Evolutionary conservation across 2,329 filamentous ascomycete species (phyloP).

Genomic region (Xylogone sp.): DNA sequence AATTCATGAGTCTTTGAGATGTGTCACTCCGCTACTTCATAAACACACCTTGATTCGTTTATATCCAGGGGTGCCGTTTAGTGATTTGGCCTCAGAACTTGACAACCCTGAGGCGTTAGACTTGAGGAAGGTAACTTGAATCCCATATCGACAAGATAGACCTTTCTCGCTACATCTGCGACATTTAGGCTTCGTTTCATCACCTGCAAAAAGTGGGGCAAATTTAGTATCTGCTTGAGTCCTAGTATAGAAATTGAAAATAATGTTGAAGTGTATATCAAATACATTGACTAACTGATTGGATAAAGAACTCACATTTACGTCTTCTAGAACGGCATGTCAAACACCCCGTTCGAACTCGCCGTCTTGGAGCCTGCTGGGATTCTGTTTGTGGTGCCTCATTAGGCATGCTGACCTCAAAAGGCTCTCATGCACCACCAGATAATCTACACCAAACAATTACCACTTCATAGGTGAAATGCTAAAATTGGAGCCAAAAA

Average conservation of each 20-base stretch:
- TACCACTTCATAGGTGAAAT: neutral
- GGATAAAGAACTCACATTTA: constrained; percentile 37
- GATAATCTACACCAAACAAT: neutral
- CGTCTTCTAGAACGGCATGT: constrained; percentile 44
- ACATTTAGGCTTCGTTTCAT: constrained; percentile 47
- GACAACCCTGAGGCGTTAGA: constrained; percentile 41
- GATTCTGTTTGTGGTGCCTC: neutral
- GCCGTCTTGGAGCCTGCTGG: constrained; percentile 20
- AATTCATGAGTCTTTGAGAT: neutral
- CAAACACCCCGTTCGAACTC: constrained; percentile 39
- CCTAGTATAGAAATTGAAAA: neutral
- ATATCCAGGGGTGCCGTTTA: neutral
- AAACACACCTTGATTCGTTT: neutral
- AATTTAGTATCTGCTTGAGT: too few relatives aligned
- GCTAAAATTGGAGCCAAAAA: neutral
- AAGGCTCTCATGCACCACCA: neutral
- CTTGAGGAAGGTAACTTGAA: constrained; percentile 42
- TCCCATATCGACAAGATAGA: constrained; percentile 45
- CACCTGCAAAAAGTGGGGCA: constrained; percentile 32
- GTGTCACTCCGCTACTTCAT: neutral
- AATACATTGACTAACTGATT: neutral
- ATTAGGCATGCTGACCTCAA: neutral
- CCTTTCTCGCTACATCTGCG: constrained; percentile 42
- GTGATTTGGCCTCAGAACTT: constrained; percentile 12
- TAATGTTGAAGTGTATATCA: neutral